Evolutionary conservation across 352 stramenopile species (phyloP).

Genomic region (Pythium monospermum): DNA sequence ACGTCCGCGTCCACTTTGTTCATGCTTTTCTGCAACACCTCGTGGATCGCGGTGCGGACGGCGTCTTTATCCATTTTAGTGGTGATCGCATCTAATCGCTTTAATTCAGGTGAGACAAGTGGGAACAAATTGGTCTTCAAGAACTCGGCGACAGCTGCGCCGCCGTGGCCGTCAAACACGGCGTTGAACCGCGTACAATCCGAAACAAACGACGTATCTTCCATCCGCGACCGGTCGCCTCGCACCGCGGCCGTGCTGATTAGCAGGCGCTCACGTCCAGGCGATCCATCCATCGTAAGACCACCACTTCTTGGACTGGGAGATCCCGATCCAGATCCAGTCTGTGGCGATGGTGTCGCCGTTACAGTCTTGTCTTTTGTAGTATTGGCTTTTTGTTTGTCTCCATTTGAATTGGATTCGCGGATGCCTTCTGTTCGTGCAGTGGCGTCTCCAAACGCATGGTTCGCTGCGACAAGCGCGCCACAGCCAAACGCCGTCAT

Average conservation of each 20-base stretch:
- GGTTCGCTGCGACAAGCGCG: conserved; percentile 4
- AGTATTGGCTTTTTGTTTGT: background rate
- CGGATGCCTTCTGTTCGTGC: background rate
- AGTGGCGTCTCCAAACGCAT: too few species aligned
- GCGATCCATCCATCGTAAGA: conserved; percentile 15
- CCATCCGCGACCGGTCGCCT: conserved; percentile 73
- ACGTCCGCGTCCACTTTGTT: conserved; percentile 57
- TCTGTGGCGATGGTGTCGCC: background rate
- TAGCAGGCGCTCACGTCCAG: conserved; percentile 26
- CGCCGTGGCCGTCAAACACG: conserved; percentile 83
- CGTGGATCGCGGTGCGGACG: conserved; percentile 27
- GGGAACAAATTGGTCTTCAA: conserved; percentile 57
- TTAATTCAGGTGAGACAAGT: conserved; percentile 42
- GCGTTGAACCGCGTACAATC: conserved; percentile 75
- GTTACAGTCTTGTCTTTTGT: background rate
- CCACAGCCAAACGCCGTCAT: conserved; percentile 19
- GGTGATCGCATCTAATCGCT: conserved; percentile 33
- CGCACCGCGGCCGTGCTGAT: conserved; percentile 70
- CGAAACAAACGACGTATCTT: conserved; percentile 80
- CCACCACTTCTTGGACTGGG: too few species aligned
- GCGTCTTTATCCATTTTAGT: conserved; percentile 23
- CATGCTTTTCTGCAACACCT: conserved; percentile 39
- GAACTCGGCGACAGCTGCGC: conserved; percentile 59
- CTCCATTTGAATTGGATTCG: background rate
- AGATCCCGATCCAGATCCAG: too few species aligned